These are phyloP conservation scores for Chaetothyriales sp. DNA, from an alignment of 2,329 filamentous ascomycete species.

Conservation along the genomic window DNA sequence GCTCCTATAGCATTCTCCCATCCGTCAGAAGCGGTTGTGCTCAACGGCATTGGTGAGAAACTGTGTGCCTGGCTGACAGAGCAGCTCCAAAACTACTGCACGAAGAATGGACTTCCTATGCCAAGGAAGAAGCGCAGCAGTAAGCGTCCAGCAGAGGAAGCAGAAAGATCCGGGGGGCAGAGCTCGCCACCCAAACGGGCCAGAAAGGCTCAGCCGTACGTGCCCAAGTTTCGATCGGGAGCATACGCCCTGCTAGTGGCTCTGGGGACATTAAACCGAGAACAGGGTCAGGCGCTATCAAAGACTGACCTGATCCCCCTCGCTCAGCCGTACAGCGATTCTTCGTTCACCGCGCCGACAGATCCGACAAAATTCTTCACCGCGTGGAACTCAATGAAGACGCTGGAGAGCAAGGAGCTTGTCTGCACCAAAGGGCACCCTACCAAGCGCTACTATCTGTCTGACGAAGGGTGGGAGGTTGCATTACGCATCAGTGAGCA, in stretches of 20 bases:
- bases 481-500: slow-evolving; percentile 35
- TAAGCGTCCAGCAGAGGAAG: slow-evolving; percentile 20
- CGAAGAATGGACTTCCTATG: slow-evolving; percentile 54
- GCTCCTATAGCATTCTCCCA: slow-evolving; percentile 60
- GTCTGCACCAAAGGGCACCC: slow-evolving; percentile 60
- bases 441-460: slow-evolving; percentile 53
- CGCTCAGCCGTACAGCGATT: slow-evolving; percentile 58
- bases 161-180: slow-evolving; percentile 21
- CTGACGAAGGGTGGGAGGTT: slow-evolving; percentile 66
- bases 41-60: slow-evolving; percentile 62
- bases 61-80: slow-evolving; percentile 57
- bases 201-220: slow-evolving; percentile 49
- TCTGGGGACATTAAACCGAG: slow-evolving; percentile 46
- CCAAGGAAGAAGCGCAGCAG: slow-evolving; percentile 35
- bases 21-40: slow-evolving; percentile 56
- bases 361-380: slow-evolving; percentile 61
- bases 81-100: slow-evolving; percentile 42
- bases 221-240: slow-evolving; percentile 59
- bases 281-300: slow-evolving; percentile 44
- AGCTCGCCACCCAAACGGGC: slow-evolving; percentile 38
- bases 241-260: slow-evolving; percentile 59
- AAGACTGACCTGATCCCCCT: slow-evolving; percentile 55
- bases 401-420: slow-evolving; percentile 56
- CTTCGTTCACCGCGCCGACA: slow-evolving; percentile 55
- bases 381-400: slow-evolving; percentile 74